A percentile compares a stretch with the other conserved stretches of the same genome.
Evolutionary conservation across 352 stramenopile species (phyloP).

Genomic region (Aphanomyces cochlioides): DNA sequence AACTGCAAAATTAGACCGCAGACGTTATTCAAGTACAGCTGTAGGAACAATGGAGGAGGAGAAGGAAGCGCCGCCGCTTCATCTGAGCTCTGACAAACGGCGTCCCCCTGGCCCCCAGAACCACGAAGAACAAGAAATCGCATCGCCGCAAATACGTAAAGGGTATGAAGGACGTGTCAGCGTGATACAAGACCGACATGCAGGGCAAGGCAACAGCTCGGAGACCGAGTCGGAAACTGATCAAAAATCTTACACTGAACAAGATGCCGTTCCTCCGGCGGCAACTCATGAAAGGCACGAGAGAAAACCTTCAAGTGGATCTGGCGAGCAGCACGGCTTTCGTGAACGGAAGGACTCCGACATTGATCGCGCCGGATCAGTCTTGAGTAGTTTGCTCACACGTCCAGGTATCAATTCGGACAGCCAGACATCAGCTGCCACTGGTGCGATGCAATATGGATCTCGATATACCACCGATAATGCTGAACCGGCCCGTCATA

Average conservation of each 20-base stretch:
- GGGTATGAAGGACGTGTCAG: no score
- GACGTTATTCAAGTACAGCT: no score
- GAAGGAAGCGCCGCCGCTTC: no score
- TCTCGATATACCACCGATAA: no score
- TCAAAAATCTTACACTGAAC: neutral
- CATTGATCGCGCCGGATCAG: neutral
- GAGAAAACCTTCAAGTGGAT: neutral
- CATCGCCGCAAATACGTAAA: no score
- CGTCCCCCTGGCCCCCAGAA: no score
- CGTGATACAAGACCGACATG: neutral
- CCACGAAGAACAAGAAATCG: no score
- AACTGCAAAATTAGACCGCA: no score
- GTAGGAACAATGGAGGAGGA: no score
- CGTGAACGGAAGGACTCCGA: neutral
- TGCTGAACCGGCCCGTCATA: no score
- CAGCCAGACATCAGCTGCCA: neutral
- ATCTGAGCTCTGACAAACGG: no score
- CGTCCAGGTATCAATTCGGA: constrained; percentile 4
- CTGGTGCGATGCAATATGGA: no score
- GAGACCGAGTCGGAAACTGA: constrained; percentile 16
- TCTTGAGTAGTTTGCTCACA: constrained; percentile 11
- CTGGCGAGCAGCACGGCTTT: neutral
- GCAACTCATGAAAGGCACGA: neutral
- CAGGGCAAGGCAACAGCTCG: constrained; percentile 1
- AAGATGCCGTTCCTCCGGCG: neutral